These are phyloP conservation scores for Plasmodium relictum DNA, from an alignment of 169 alveolate genomes.

Conservation along the genomic window DNA sequence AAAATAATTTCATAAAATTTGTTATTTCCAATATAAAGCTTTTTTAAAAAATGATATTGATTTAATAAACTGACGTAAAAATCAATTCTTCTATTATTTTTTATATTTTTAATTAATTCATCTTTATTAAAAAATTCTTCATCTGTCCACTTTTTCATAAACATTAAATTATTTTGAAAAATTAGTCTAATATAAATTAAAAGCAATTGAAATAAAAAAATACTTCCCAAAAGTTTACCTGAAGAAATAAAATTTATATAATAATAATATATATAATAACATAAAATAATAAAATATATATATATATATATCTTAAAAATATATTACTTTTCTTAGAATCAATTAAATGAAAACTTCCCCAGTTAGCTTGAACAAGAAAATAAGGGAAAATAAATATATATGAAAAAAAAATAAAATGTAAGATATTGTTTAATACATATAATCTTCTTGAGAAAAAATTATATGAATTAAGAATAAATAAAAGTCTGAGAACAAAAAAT, in stretches of 20 bases:
- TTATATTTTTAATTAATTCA: slow-evolving; percentile 41
- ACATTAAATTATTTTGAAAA: slow-evolving; percentile 59
- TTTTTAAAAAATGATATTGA: slow-evolving; percentile 59
- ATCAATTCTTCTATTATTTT: slow-evolving; percentile 48
- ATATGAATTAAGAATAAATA: slow-evolving; percentile 63
- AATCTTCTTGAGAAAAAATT: slow-evolving; percentile 46
- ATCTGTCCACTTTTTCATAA: slow-evolving; percentile 71
- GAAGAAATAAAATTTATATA: neutral
- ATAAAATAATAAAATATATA: neutral
- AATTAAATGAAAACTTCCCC: slow-evolving; percentile 77
- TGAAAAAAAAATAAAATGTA: slow-evolving; percentile 62
- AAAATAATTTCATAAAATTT: slow-evolving; percentile 57
- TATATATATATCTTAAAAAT: neutral
- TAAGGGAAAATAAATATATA: slow-evolving; percentile 50
- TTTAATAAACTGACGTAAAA: slow-evolving; percentile 70
- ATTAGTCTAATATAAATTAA: slow-evolving; percentile 50
- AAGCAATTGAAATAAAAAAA: slow-evolving; percentile 41
- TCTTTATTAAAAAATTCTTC: slow-evolving; percentile 68
- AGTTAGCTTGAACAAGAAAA: slow-evolving; percentile 71
- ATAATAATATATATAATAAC: neutral
- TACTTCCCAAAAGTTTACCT: slow-evolving; percentile 63
- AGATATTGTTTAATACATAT: slow-evolving; percentile 24
- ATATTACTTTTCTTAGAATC: slow-evolving; percentile 39
- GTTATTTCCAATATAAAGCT: slow-evolving; percentile 61
- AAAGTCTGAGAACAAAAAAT: slow-evolving; percentile 54